phyloP scores from a whole-genome alignment of 306 rosid species.

The cucumber (Cucumis sativus) region DNA sequence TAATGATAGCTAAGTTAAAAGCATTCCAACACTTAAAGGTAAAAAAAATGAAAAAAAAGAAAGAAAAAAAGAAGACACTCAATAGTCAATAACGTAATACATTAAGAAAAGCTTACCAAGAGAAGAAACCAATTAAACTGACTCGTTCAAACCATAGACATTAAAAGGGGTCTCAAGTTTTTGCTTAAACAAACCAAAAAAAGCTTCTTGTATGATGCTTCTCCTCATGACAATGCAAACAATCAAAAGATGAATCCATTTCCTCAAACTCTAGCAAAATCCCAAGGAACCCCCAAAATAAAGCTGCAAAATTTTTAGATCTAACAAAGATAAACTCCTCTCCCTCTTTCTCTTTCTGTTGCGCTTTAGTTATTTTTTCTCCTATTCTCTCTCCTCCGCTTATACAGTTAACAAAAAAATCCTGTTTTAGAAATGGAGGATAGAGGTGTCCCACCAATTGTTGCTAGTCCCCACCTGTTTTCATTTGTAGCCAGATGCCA shows the following conservation, averaged over 20 bases:
- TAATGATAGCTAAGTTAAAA: too few relatives aligned
- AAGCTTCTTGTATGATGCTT: background rate
- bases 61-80: background rate
- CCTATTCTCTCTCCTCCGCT: background rate
- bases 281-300: background rate
- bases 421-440: conserved; percentile 10
- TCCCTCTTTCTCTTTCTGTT: background rate
- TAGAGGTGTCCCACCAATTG: conserved; percentile 3
- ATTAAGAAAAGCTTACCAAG: background rate
- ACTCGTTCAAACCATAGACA: background rate
- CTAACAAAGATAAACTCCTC: background rate
- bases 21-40: too few relatives aligned
- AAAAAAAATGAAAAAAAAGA: too few relatives aligned
- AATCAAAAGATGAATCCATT: background rate
- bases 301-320: background rate
- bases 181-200: background rate
- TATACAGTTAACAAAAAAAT: background rate
- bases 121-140: background rate
- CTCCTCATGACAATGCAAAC: background rate
- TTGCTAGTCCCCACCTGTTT: conserved; percentile 5
- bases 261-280: background rate
- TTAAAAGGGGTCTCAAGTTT: background rate
- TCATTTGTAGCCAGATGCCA: conserved; percentile 7
- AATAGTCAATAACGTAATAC: background rate
- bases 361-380: background rate